phyloP scores from a whole-genome alignment of 495 filamentous ascomycete genomes.

The Tuber microsphaerosporum region DNA sequence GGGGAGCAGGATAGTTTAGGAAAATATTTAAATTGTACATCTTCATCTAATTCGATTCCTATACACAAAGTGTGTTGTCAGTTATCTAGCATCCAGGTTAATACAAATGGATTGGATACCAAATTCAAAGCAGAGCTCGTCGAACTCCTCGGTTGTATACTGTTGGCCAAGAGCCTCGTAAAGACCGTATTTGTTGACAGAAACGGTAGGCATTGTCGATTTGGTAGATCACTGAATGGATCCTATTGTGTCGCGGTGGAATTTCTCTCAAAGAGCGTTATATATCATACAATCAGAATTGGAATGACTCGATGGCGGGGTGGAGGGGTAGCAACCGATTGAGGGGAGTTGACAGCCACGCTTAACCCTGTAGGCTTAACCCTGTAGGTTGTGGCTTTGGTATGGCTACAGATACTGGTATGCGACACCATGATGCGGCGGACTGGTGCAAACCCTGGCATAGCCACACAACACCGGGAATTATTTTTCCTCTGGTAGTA shows the following conservation, averaged over 20 bases:
- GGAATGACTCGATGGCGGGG: slow-evolving; percentile 34
- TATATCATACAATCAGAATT: background rate
- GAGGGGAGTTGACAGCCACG: background rate
- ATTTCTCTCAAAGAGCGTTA: background rate
- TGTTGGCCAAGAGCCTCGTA: slow-evolving; percentile 85
- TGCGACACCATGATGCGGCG: background rate
- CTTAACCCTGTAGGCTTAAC: too few relatives aligned
- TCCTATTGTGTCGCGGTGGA: background rate
- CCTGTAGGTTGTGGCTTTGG: background rate
- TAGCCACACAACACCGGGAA: background rate
- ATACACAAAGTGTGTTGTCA: slow-evolving; percentile 18
- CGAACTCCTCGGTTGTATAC: slow-evolving; percentile 91
- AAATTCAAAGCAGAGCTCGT: slow-evolving; percentile 97
- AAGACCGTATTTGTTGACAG: slow-evolving; percentile 88
- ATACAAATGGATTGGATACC: slow-evolving; percentile 49
- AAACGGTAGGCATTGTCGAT: slow-evolving; percentile 75
- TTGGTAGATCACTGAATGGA: background rate
- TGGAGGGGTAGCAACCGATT: slow-evolving; percentile 28
- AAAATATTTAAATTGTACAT: slow-evolving; percentile 49
- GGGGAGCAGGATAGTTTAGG: background rate
- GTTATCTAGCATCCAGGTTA: slow-evolving; percentile 15
- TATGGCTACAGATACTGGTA: background rate
- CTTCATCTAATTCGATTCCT: slow-evolving; percentile 94
- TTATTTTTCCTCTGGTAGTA: background rate
- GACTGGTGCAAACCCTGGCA: background rate